Conservation (phyloP, 257 asterid genomes). For the Ballota nigra region DNA sequence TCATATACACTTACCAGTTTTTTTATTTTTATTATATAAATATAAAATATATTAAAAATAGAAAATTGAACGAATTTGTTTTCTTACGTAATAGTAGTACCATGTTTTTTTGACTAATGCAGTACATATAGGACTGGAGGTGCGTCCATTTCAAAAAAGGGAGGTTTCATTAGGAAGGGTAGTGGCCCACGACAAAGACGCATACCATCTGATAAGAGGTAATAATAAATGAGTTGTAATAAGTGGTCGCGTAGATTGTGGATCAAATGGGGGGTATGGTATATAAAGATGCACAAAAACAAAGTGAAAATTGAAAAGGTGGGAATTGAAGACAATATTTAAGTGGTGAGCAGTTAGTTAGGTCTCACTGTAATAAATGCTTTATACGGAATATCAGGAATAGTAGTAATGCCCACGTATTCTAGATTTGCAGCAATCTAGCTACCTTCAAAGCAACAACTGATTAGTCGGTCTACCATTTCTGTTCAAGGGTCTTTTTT, state of each 20-base stretch:
- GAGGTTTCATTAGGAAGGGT: not conserved
- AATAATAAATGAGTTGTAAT: not conserved
- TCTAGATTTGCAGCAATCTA: slow-evolving; percentile 12
- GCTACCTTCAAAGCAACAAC: slow-evolving; percentile 11
- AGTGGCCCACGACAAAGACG: slow-evolving; percentile 14
- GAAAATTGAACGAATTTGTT: not conserved
- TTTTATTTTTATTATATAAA: no score
- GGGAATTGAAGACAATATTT: slow-evolving; percentile 20
- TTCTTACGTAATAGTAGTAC: not conserved
- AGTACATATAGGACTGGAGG: not conserved
- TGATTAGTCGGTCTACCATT: slow-evolving; percentile 20
- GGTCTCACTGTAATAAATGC: slow-evolving; percentile 36
- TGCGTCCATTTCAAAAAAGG: not conserved
- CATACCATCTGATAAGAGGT: slow-evolving; percentile 1
- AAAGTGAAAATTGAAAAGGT: slow-evolving; percentile 1
- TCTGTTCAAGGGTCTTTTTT: slow-evolving; percentile 8
- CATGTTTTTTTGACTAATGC: not conserved
- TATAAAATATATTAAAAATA: no score
- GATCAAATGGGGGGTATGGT: slow-evolving; percentile 25
- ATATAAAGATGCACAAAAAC: not conserved
- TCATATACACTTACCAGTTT: no score
- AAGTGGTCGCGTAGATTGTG: slow-evolving; percentile 39
- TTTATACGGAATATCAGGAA: slow-evolving; percentile 35
- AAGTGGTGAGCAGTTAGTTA: slow-evolving; percentile 27
- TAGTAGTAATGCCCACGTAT: not conserved